phyloP scores from a whole-genome alignment of 805 yeast genomes.

The Monosporozyma yasuniensis region DNA sequence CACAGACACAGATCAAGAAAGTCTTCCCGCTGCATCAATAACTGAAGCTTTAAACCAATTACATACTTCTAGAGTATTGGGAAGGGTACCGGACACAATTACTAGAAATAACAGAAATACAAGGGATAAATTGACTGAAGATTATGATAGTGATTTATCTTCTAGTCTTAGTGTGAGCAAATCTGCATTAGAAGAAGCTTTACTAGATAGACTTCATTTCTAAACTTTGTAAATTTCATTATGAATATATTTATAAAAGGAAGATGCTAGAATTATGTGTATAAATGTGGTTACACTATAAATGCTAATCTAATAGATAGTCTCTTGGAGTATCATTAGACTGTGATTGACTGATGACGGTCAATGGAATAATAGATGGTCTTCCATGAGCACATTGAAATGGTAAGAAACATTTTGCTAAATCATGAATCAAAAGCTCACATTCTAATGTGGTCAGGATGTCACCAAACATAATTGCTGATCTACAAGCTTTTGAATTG shows the following conservation, averaged over 20 bases:
- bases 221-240: slow-evolving; percentile 6
- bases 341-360: slow-evolving; percentile 10
- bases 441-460: slow-evolving; percentile 38
- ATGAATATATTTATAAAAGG: not conserved
- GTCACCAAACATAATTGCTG: slow-evolving; percentile 68
- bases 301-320: not conserved
- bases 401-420: slow-evolving; percentile 48
- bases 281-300: not conserved
- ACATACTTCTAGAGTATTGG: slow-evolving; percentile 22
- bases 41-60: slow-evolving; percentile 14
- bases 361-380: slow-evolving; percentile 57
- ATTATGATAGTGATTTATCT: slow-evolving; percentile 27
- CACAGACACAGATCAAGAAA: not conserved
- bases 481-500: slow-evolving; percentile 57
- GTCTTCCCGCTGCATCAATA: slow-evolving; percentile 3
- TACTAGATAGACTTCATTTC: slow-evolving; percentile 30
- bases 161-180: slow-evolving; percentile 33
- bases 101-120: not conserved
- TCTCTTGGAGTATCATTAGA: not conserved
- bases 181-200: slow-evolving; percentile 36
- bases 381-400: slow-evolving; percentile 84
- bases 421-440: slow-evolving; percentile 32
- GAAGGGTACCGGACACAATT: not conserved
- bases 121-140: slow-evolving; percentile 1
- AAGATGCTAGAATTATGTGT: not conserved